These are phyloP conservation scores for Drechslera avenae DNA, from an alignment of 2,329 filamentous ascomycete species.

Conservation along the genomic window DNA sequence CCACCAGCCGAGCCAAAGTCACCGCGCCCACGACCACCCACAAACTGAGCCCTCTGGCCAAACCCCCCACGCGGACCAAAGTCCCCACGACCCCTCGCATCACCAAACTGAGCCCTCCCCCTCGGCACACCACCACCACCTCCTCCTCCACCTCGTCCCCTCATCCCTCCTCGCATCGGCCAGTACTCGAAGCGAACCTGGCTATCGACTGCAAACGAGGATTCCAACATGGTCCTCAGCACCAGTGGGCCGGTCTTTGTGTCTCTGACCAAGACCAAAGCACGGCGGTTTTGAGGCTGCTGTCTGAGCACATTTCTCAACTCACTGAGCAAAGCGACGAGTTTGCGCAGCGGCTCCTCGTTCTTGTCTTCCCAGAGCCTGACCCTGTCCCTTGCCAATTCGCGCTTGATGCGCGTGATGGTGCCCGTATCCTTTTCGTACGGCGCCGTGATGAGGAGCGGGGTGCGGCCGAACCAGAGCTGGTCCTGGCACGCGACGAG, in stretches of 20 bases:
- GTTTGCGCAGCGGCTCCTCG: constrained; percentile 29
- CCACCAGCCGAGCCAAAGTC: no score
- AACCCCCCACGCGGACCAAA: no score
- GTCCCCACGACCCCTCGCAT: no score
- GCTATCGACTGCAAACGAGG: constrained; percentile 14
- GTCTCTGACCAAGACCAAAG: constrained; percentile 24
- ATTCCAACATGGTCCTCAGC: constrained; percentile 24
- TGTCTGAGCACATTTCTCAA: constrained; percentile 16
- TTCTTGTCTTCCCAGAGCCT: constrained; percentile 30
- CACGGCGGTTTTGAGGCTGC: not conserved
- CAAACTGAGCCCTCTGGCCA: no score
- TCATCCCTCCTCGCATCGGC: constrained; percentile 5
- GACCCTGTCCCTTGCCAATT: constrained; percentile 23
- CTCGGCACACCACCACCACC: not conserved
- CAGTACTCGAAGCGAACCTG: constrained; percentile 23
- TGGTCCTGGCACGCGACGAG: constrained; percentile 31
- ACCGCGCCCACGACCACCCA: no score
- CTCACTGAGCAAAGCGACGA: constrained; percentile 23
- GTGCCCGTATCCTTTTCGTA: constrained; percentile 22
- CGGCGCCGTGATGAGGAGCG: constrained; percentile 28
- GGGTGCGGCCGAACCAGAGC: constrained; percentile 41
- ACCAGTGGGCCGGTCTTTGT: constrained; percentile 21
- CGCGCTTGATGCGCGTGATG: constrained; percentile 19
- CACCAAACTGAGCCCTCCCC: no score
- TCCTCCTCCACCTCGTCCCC: not conserved